These are phyloP conservation scores for Chaetomium sp. DNA, from an alignment of 2,329 filamentous ascomycete genomes.

Conservation along the genomic window DNA sequence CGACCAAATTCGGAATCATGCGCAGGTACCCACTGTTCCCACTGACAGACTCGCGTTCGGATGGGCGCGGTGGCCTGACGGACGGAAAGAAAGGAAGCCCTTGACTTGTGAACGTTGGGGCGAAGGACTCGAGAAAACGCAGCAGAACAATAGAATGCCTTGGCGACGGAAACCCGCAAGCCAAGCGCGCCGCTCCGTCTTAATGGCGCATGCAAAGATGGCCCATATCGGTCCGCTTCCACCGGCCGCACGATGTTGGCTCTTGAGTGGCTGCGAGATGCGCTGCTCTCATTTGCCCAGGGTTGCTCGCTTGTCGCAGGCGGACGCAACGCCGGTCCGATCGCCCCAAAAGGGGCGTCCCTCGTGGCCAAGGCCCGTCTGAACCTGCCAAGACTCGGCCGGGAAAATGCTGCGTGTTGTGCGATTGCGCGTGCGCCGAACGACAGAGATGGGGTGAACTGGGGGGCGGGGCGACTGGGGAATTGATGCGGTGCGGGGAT, in stretches of 20 bases:
- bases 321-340: conserved; percentile 23
- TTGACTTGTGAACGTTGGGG: too few species aligned
- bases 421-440: neutral
- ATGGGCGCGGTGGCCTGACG: too few species aligned
- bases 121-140: too few species aligned
- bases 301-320: conserved; percentile 10
- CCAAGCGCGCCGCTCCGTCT: conserved; percentile 11
- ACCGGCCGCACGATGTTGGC: conserved; percentile 14
- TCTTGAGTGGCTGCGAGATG: conserved; percentile 10
- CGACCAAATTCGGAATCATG: too few species aligned
- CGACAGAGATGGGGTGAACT: conserved; percentile 6
- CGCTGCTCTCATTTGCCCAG: conserved; percentile 15
- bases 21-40: too few species aligned
- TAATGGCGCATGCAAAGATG: conserved; percentile 7
- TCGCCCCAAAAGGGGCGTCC: conserved; percentile 10
- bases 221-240: conserved; percentile 20
- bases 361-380: conserved; percentile 10
- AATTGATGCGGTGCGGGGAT: conserved; percentile 1
- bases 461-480: neutral
- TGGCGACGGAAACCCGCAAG: neutral
- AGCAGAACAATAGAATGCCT: neutral
- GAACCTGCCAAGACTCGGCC: conserved; percentile 18
- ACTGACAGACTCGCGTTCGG: too few species aligned
- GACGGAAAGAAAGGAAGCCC: too few species aligned
- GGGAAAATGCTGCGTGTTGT: conserved; percentile 10